Evolutionary conservation across 306 rosid genomes (phyloP).

Genomic region (Rubus idaeus): DNA sequence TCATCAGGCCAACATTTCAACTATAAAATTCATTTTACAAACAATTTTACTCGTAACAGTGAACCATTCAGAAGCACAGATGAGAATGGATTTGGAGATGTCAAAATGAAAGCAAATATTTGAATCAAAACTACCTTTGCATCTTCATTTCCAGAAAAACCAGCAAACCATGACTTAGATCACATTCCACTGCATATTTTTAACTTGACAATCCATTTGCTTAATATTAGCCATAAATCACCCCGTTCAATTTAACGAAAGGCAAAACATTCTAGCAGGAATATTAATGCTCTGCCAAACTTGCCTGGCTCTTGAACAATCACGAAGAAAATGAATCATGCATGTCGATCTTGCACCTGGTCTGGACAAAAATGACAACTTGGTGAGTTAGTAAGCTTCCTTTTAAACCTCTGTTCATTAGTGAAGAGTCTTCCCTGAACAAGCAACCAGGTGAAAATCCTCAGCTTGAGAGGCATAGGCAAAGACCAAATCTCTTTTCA

Average conservation of each 20-base stretch:
- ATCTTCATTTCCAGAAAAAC: neutral
- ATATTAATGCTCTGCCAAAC: neutral
- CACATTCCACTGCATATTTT: neutral
- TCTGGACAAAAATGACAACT: neutral
- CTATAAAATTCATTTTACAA: too few relatives aligned
- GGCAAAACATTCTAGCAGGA: neutral
- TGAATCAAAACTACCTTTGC: neutral
- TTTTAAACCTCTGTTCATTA: neutral
- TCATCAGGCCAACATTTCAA: too few relatives aligned
- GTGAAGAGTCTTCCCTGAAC: neutral
- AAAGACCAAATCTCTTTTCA: too few relatives aligned
- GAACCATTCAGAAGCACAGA: too few relatives aligned
- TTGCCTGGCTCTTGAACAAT: neutral
- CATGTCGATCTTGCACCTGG: neutral
- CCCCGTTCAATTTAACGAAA: too few relatives aligned
- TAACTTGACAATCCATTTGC: neutral
- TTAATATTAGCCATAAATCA: neutral
- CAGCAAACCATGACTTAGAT: neutral
- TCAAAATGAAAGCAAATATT: too few relatives aligned
- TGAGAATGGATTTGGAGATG: too few relatives aligned
- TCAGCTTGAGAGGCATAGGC: neutral
- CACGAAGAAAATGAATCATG: neutral
- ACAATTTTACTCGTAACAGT: too few relatives aligned
- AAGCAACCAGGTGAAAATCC: neutral
- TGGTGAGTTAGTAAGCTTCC: neutral